Evolutionary conservation across 1,139 yeast species (phyloP), one percentile per base, ranked within the genome.

Genomic region (Pichia sp.): DNA sequence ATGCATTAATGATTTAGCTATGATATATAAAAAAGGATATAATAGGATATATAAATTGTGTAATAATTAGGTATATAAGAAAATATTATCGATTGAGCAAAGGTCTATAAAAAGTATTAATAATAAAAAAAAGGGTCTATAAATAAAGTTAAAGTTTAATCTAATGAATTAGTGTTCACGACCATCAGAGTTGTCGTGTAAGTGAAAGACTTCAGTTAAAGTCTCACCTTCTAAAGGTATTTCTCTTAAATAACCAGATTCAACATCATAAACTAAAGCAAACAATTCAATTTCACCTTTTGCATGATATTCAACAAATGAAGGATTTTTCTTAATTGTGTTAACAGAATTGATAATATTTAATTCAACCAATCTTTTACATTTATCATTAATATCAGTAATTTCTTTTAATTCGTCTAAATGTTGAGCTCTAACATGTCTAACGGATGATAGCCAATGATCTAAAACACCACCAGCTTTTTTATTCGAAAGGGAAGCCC

Each of bases 181-280:
- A 9, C 9, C 40, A 8, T 32, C 44, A n/a, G 25, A 40, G 9
- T 42, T 25, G 7, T 44, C 46, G 10, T 44, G 46, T 39, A 44
- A 30, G 39, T 44, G 46, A 27, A 34, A 45, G 5, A 45, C 47
- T 40, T 45, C 47, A 32, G 27, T 31, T 26, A 36, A 40, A 27
- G 25, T 3, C 51, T 75, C 79, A 51, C 69, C 75, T 49, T 71
- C 71, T 37, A 77, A 66, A 50, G 77, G 80, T 26, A 78, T 67
- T 58, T 77, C 79, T 30, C 67, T 66, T 49, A 90, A 72, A 46
- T 75, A 73, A 28, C 97, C 98, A 8, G 86, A 75, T 38, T 78
- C 80, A 41, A 89, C 96, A 63, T 90, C 89, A 68, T 90, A 92
- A 56, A 92, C 78, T 67, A 90, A 69, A 1, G 97, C 97, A 77